A percentile compares a stretch with the other conserved stretches of the same genome.
Evolutionary conservation across 2,329 filamentous ascomycete genomes (phyloP).

Genomic region (Blastomyces parvus): DNA sequence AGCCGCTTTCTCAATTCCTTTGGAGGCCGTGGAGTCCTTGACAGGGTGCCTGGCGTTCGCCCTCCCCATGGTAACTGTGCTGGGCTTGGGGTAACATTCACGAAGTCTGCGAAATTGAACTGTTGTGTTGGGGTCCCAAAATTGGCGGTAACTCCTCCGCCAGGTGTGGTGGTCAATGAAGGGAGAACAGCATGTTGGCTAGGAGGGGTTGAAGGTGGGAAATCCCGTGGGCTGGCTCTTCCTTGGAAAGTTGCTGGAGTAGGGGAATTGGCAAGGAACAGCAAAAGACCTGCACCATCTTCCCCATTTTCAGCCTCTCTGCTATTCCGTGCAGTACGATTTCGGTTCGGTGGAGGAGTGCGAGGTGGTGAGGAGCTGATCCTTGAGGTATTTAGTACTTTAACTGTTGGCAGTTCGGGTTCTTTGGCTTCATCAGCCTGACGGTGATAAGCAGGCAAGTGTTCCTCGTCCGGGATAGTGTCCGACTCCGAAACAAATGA

Average conservation of each 20-base stretch:
- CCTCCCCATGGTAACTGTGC: conserved; percentile 71
- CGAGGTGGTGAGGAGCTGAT: conserved; percentile 72
- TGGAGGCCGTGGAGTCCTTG: conserved; percentile 59
- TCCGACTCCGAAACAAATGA: conserved; percentile 69
- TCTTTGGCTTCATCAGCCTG: conserved; percentile 66
- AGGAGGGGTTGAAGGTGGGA: conserved; percentile 65
- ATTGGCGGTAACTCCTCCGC: conserved; percentile 64
- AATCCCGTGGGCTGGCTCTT: conserved; percentile 40
- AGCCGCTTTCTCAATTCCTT: conserved; percentile 65
- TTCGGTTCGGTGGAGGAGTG: conserved; percentile 60
- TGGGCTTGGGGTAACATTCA: conserved; percentile 93
- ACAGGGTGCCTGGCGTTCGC: conserved; percentile 44
- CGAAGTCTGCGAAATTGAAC: conserved; percentile 94
- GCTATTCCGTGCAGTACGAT: conserved; percentile 41
- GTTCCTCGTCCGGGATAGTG: conserved; percentile 51
- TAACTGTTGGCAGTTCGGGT: conserved; percentile 58
- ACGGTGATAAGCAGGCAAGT: conserved; percentile 35
- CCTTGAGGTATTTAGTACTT: conserved; percentile 39
- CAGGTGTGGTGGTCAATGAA: conserved; percentile 47
- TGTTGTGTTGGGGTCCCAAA: conserved; percentile 69
- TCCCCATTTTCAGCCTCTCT: conserved; percentile 50
- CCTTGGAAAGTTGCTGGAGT: conserved; percentile 60
- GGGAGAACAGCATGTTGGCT: conserved; percentile 48
- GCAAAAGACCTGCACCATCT: conserved; percentile 69
- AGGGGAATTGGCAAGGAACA: conserved; percentile 84